Evolutionary conservation across 371 early-diverging fungal species (phyloP).

Genomic region (Mortierella sp.): DNA sequence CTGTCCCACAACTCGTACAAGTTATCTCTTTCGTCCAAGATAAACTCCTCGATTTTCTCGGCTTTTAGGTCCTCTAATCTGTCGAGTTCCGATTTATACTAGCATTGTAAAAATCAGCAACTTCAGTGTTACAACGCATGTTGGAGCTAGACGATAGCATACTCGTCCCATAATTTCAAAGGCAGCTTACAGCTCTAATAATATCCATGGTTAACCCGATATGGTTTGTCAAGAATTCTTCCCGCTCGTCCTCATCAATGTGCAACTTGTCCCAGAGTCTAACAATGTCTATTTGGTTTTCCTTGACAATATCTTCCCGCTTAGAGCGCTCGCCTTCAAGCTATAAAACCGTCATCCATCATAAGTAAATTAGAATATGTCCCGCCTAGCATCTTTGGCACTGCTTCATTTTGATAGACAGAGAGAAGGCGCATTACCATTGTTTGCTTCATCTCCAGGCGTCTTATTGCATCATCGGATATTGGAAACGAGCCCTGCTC

Average conservation of each 20-base stretch:
- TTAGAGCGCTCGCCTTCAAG: slow-evolving; percentile 38
- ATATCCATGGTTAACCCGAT: slow-evolving; percentile 29
- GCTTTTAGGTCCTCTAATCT: slow-evolving; percentile 35
- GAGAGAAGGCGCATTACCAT: no score
- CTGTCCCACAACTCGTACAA: slow-evolving; percentile 45
- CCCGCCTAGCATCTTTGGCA: neutral
- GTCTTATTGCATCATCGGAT: slow-evolving; percentile 39
- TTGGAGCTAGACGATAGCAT: neutral
- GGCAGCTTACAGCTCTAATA: slow-evolving; percentile 32
- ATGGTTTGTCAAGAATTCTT: slow-evolving; percentile 30
- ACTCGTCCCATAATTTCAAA: neutral
- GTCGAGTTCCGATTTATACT: slow-evolving; percentile 40
- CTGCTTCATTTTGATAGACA: neutral
- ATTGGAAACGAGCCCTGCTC: slow-evolving; percentile 13
- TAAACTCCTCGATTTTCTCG: slow-evolving; percentile 41
- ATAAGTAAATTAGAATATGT: neutral
- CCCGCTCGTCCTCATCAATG: slow-evolving; percentile 44
- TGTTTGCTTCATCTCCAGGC: slow-evolving; percentile 32
- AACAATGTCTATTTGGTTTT: slow-evolving; percentile 24
- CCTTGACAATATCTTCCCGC: slow-evolving; percentile 38
- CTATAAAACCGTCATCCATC: neutral
- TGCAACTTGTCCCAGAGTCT: slow-evolving; percentile 47
- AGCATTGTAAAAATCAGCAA: neutral
- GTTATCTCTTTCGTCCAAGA: slow-evolving; percentile 32
- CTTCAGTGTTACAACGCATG: neutral